Evolutionary conservation across 2,329 filamentous ascomycete species (phyloP), one percentile per base, ranked within the genome.

Genomic region (Beauveria asiatica): DNA sequence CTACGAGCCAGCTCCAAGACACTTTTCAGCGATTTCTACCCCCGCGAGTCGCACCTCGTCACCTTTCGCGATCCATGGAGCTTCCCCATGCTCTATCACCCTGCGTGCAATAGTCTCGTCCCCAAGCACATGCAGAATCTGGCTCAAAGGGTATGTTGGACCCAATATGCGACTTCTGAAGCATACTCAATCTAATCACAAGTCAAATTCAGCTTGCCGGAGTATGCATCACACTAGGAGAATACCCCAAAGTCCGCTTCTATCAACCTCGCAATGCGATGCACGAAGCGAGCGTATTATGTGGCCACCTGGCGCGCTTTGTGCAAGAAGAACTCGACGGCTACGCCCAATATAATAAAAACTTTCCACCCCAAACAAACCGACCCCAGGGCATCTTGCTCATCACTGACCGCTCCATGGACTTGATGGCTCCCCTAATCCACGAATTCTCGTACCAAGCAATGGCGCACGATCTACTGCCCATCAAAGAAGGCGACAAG

Each of bases 401-500:
- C 68, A 88, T 99, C 63, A 90, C 92, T 1, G 94, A 97, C 72
- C 84, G 94, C 63, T 90, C 92, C 8, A 94, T 99, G 88, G 94
- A 99, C 72, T 75, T 97, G 3, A 85, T 88, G 75, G 87, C 93
- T 0, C 94, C 94, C 1, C 76, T 97, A 11, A 71, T 97, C 4
- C 94, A 99, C 74, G 94, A 99, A 69, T 97, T 99, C 71, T 97
- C 94, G 13, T 99, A 97, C 72, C 94, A 99, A 74, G 92, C 94
- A 55, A 97, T 99, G 93, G 93, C 91, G 3, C 90, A 97, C 72
- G 94, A 99, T 70, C 78, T 99, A 9, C 77, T 99, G 33, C 88
- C 89, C 0, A 91, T 99, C 69, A 86, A 89, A 67, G 94, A 97
- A 58, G 87, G 84, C 25, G 92, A 96, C 65, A 96, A 94, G 72